These are phyloP conservation scores for Angomonas ambiguus DNA, from an alignment of 208 protist genomes.

Conservation along the genomic window DNA sequence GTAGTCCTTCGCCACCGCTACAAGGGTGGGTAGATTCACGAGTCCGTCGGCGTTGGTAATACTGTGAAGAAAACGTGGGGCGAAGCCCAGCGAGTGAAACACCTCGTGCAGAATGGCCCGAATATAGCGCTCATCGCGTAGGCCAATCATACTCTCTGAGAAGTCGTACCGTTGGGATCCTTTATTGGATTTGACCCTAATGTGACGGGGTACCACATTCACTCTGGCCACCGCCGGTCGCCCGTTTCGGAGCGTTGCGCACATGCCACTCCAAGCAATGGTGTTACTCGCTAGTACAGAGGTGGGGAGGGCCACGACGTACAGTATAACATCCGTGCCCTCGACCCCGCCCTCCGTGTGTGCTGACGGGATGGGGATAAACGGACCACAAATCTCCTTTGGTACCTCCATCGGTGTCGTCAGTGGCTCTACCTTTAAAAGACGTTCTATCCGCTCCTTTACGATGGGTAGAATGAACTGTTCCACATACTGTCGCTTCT, in stretches of 20 bases:
- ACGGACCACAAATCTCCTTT: constrained; percentile 18
- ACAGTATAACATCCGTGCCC: constrained; percentile 54
- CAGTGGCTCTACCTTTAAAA: constrained; percentile 23
- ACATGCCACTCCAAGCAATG: constrained; percentile 47
- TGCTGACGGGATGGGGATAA: constrained; percentile 21
- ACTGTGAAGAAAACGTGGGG: constrained; percentile 20
- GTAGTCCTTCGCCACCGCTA: constrained; percentile 17
- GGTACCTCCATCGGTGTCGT: neutral
- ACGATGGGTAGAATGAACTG: constrained; percentile 24
- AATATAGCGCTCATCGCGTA: constrained; percentile 23
- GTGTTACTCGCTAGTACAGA: constrained; percentile 12
- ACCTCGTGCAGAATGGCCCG: constrained; percentile 63
- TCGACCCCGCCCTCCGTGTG: constrained; percentile 30
- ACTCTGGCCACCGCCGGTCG: constrained; percentile 44
- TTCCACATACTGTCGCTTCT: constrained; percentile 38
- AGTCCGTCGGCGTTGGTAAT: neutral
- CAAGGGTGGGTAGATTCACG: constrained; percentile 16
- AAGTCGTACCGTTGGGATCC: neutral
- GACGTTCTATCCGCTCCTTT: constrained; percentile 18
- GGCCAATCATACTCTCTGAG: neutral
- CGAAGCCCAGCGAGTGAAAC: constrained; percentile 71
- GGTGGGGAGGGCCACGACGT: constrained; percentile 36
- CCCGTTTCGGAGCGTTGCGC: constrained; percentile 18
- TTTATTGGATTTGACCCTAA: neutral
- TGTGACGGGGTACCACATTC: constrained; percentile 39